These are phyloP conservation scores for Erythrophleum fordii DNA, from an alignment of 306 rosid species.

Conservation along the genomic window DNA sequence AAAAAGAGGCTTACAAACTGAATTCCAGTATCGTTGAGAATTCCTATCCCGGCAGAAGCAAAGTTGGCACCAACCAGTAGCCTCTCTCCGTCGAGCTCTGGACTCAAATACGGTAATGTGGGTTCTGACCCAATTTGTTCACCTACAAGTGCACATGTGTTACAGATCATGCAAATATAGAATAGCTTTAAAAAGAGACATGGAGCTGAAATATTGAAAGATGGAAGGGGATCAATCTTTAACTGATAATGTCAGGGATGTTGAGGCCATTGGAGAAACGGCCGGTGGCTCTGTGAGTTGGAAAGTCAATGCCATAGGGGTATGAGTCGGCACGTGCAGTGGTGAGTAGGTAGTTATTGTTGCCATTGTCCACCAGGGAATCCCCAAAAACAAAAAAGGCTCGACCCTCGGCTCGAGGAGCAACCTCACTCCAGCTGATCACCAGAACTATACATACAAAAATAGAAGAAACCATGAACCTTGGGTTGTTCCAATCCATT, in stretches of 20 bases:
- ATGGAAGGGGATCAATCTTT: not conserved
- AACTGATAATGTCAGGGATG: slow-evolving; percentile 66
- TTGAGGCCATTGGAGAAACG: slow-evolving; percentile 73
- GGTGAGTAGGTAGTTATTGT: slow-evolving; percentile 82
- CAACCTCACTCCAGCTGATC: not conserved
- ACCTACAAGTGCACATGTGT: not conserved
- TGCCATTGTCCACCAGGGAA: slow-evolving; percentile 89
- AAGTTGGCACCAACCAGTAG: slow-evolving; percentile 82
- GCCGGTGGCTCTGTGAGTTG: slow-evolving; percentile 55
- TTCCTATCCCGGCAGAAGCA: slow-evolving; percentile 88
- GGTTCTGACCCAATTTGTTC: not conserved
- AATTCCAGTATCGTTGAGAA: slow-evolving; percentile 87
- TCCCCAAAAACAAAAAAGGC: slow-evolving; percentile 92
- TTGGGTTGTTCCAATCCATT: no score
- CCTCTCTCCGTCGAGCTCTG: slow-evolving; percentile 50
- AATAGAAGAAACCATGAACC: no score
- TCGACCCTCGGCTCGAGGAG: slow-evolving; percentile 45
- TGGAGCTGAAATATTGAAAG: not conserved
- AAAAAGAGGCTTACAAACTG: slow-evolving; percentile 59
- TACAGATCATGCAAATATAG: no score
- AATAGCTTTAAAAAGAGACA: no score
- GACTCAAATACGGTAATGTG: slow-evolving; percentile 76
- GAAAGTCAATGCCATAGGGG: slow-evolving; percentile 75
- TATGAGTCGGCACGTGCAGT: slow-evolving; percentile 81
- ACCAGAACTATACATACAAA: not conserved